These are phyloP conservation scores for Cladorrhinum samala DNA, from an alignment of 495 filamentous ascomycete species.

Conservation along the genomic window DNA sequence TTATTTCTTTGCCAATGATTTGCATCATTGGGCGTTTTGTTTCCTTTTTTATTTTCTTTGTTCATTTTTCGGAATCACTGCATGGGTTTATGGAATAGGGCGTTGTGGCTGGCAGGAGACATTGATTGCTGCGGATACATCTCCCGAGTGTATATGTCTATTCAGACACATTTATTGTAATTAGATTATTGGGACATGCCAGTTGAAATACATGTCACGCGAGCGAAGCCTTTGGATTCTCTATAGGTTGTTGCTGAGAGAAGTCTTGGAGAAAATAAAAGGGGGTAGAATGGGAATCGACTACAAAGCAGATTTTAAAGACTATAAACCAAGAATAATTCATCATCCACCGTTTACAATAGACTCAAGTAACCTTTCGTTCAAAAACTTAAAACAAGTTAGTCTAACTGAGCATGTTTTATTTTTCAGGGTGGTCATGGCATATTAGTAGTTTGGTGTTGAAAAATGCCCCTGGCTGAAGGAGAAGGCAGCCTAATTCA, in stretches of 20 bases:
- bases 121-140: background rate
- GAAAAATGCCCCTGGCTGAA: no score
- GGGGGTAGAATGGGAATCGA: no score
- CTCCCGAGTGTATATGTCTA: conserved; percentile 2
- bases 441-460: no score
- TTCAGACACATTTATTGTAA: conserved; percentile 12
- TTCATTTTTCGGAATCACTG: background rate
- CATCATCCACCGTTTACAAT: no score
- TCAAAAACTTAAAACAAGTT: background rate
- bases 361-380: no score
- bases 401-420: no score
- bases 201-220: background rate
- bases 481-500: background rate
- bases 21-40: background rate
- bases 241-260: background rate
- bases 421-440: no score
- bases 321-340: no score
- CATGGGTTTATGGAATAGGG: conserved; percentile 6
- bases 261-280: background rate
- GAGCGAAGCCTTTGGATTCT: background rate
- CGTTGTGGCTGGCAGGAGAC: conserved; percentile 10
- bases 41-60: background rate
- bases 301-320: no score
- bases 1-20: background rate
- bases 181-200: conserved; percentile 11